Base-by-base conservation (phyloP, 2,329 filamentous ascomycete species). In the Plenodomus lindquistii region DNA sequence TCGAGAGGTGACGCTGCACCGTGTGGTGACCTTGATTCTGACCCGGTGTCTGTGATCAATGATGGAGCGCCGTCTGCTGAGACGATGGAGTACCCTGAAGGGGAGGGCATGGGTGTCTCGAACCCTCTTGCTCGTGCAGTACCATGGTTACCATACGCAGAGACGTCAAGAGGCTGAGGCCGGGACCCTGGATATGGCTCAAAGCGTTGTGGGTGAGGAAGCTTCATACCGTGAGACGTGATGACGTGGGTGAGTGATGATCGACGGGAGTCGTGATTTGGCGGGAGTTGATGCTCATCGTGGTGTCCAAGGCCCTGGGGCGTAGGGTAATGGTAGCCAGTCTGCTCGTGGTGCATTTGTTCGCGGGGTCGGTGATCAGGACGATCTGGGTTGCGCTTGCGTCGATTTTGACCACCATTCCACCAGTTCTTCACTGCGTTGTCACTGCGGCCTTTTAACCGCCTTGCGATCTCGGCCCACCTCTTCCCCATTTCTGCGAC, bases 361-460 rank as follows among this genome's bases (percentile, higher is more conserved):
- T 66, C 59, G 45, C 62, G 63, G 18, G 55, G 40, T 40, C 57
- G 48, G 22, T 62, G 62, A 8, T 67, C 66, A 27, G 48, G 59
- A 45, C 63, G 66, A n/a, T 71, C 68, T 24, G 66, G 66, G 44
- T 70, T 71, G 52, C 77, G 73, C 65, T 76, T 75, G 64, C 87
- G 81, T 65, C 91, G 85, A 76, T 96, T 96, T 81, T 92, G 88
- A 69, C 87, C 89, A 41, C 92, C 91, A 69, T 96, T 96, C 89
- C 89, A 96, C 91, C 91, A 97, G 73, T 97, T 97, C 83, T 97
- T 97, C 55, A 97, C 90, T 21, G 90, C 88, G 66, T 97, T 97
- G 77, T 97, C 92, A 72, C 91, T 96, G 66, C 92, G 87, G 57
- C 91, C 91, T 45, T 87, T 82, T 17, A 97, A 81, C 38, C 85